A percentile compares a stretch with the other conserved stretches of the same genome.
These are phyloP conservation scores for Zygnema cylindricum DNA, from an alignment of 139 green algal species.

Conservation along the genomic window DNA sequence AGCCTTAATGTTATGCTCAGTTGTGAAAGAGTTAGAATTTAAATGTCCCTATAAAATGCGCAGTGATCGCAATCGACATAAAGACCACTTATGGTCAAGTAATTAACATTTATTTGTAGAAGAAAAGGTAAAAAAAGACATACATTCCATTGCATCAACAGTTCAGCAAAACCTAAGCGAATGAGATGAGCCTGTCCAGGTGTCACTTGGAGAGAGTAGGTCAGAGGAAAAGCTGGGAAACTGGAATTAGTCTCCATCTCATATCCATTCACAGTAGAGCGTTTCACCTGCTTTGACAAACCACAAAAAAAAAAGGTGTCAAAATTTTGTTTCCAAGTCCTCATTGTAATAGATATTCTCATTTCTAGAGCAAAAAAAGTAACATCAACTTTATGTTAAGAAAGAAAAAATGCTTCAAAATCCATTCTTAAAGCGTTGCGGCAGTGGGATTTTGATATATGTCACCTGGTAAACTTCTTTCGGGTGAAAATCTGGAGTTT, in stretches of 20 bases:
- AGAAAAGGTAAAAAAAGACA: background rate
- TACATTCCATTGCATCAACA: background rate
- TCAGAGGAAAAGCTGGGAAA: background rate
- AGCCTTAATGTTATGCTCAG: background rate
- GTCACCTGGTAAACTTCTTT: background rate
- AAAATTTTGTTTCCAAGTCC: background rate
- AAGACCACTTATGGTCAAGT: background rate
- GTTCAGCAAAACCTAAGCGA: slow-evolving; percentile 8
- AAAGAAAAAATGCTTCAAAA: background rate
- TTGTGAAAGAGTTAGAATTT: background rate
- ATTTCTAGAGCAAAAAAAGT: background rate
- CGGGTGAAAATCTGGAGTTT: background rate
- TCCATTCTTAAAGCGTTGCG: background rate
- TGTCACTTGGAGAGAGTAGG: background rate
- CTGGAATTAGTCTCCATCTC: background rate
- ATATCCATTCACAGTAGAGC: slow-evolving; percentile 14
- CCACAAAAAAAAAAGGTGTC: background rate
- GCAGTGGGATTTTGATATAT: too few species aligned
- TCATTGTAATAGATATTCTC: background rate
- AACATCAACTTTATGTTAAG: background rate
- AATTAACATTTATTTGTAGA: slow-evolving; percentile 7
- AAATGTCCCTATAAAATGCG: background rate
- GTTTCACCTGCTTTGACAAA: background rate
- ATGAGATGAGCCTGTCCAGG: background rate
- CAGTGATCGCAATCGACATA: background rate